These are phyloP conservation scores for Hanseniaspora uvarum DNA, from an alignment of 1,139 yeast species.

Conservation along the genomic window DNA sequence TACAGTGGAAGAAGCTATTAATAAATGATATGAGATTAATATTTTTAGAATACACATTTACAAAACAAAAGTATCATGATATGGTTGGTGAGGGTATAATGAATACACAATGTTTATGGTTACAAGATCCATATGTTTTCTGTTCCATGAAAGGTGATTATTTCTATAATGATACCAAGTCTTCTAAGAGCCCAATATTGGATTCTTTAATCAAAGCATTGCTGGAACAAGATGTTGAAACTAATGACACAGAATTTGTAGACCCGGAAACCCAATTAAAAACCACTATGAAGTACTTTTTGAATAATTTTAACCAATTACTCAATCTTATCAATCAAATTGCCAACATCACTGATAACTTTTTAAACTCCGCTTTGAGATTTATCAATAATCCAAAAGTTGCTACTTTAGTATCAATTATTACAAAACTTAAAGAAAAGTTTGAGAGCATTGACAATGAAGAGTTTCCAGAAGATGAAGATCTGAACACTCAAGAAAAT, in stretches of 20 bases:
- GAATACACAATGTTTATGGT: constrained; percentile 60
- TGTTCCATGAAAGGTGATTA: constrained; percentile 48
- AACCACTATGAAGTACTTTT: constrained; percentile 37
- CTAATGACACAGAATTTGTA: constrained; percentile 40
- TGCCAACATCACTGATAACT: constrained; percentile 59
- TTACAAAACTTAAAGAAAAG: constrained; percentile 29
- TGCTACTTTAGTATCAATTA: constrained; percentile 49
- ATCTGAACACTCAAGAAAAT: neutral
- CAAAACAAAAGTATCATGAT: constrained; percentile 66
- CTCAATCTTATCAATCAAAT: constrained; percentile 44
- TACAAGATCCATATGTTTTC: constrained; percentile 66
- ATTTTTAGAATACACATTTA: constrained; percentile 61
- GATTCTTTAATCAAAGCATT: constrained; percentile 39
- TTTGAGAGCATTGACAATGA: constrained; percentile 19
- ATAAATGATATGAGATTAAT: constrained; percentile 37
- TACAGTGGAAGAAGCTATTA: constrained; percentile 14
- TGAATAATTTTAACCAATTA: constrained; percentile 37
- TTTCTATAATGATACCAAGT: neutral
- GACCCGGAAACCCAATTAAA: constrained; percentile 43
- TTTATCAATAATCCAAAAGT: constrained; percentile 66
- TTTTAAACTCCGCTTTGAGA: constrained; percentile 62
- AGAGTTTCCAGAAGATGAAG: neutral
- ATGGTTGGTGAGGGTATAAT: constrained; percentile 49
- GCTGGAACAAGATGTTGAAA: constrained; percentile 38
- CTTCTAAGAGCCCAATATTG: neutral